Evolutionary conservation across 345 rosid species (phyloP), one percentile per base, ranked within the genome.

Genomic region (Gossypium bickii): DNA sequence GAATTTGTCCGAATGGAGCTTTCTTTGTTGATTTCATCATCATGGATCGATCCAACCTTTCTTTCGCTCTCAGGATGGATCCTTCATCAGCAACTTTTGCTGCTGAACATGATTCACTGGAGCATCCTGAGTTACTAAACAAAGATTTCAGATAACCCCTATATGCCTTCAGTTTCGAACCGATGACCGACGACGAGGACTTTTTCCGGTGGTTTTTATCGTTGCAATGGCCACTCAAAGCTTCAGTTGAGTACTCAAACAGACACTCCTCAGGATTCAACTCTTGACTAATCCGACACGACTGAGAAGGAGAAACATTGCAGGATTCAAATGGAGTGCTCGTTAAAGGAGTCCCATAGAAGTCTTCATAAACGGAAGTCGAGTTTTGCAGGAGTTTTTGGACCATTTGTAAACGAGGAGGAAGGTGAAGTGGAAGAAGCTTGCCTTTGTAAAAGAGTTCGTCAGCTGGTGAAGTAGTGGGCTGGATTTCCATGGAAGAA

Each of bases 371-470:
- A 44, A 45, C 66, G 12, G 79, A 84, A 45, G 34, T 58, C 6
- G 87, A 74, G 58, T 77, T 72, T 52, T 85, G 84, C 67, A 94
- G 88, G 80, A 94, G 85, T 48, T 82, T 89, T 61, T 90, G 84
- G 22, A 92, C 91, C 92, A 89, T 90, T 74, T 89, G 89, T 16
- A 87, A 80, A 56, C 97, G 88, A 3, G 90, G 92, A 69, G 93
- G 93, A 27, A 89, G 87, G 78, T 87, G 96, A 62, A 95, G 94
- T 71, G 99, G 99, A 48, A 93, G 97, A 45, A 95, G 94, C 77
- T 91, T 91, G 47, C 99, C 99, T 75, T 86, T 93, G 94, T 88
- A 93, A 85, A 95, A 95, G 62, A 95, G 98, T 71, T 93, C 97
- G 55, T 95, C 99, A 7, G 99, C 99, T 3, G 97, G 94, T 16